Evolutionary conservation across 179 eudicot genomes (phyloP).

Genomic region (Pouteria campechiana): DNA sequence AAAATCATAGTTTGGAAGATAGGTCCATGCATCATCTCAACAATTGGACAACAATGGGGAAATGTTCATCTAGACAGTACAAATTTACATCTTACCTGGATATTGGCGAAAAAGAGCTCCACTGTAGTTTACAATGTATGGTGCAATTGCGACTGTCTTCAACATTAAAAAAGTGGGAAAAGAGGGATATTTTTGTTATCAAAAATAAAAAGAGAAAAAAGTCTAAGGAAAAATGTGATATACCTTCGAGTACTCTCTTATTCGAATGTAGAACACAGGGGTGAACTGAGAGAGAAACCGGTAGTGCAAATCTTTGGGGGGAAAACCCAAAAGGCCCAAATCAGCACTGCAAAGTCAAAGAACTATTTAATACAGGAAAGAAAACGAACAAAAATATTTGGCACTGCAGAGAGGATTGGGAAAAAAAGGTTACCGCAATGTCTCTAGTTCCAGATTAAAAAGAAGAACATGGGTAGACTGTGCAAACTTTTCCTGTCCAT

Average conservation of each 20-base stretch:
- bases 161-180: conserved; percentile 5
- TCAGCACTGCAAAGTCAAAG: conserved; percentile 59
- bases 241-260: conserved; percentile 98
- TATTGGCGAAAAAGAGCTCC: conserved; percentile 98
- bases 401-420: background rate
- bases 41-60: too few species aligned
- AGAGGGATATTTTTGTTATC: conserved; percentile 1
- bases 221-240: conserved; percentile 3
- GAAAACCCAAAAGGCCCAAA: conserved; percentile 90
- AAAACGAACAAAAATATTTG: conserved; percentile 1
- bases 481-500: conserved; percentile 76
- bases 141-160: conserved; percentile 97
- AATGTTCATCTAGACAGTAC: background rate
- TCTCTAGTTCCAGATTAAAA: conserved; percentile 94
- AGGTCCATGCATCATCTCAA: too few species aligned
- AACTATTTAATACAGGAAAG: conserved; percentile 2
- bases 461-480: conserved; percentile 74
- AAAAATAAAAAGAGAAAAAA: conserved; percentile 1
- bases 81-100: conserved; percentile 53
- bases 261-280: conserved; percentile 88
- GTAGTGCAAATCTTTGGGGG: conserved; percentile 79
- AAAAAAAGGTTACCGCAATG: conserved; percentile 58
- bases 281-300: conserved; percentile 91
- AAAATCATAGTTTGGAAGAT: too few species aligned
- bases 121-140: conserved; percentile 76